These are phyloP conservation scores for Pholiota microspora DNA, from an alignment of 768 basidiomycete species.

Conservation along the genomic window DNA sequence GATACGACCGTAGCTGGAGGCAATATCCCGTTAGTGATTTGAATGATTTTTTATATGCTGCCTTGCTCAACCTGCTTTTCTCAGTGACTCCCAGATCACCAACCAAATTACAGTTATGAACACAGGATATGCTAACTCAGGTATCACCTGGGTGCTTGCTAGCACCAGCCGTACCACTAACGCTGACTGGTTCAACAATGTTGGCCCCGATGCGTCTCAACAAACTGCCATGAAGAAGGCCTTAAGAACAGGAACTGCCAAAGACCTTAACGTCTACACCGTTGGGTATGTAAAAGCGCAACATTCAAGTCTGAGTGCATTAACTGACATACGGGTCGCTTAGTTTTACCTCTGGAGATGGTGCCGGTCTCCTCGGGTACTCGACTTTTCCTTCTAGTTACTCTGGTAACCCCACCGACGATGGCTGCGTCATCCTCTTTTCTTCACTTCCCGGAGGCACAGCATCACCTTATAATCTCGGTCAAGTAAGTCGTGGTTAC, in stretches of 20 bases:
- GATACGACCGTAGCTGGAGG: slow-evolving; percentile 34
- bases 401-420: slow-evolving; percentile 37
- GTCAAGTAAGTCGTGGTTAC: slow-evolving; percentile 34
- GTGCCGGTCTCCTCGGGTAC: slow-evolving; percentile 49
- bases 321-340: no score
- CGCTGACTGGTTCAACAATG: slow-evolving; percentile 46
- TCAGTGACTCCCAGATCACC: slow-evolving; percentile 35
- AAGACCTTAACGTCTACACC: slow-evolving; percentile 48
- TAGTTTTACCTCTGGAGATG: slow-evolving; percentile 32
- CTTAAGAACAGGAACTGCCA: slow-evolving; percentile 38
- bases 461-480: slow-evolving; percentile 39
- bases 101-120: slow-evolving; percentile 42
- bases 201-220: slow-evolving; percentile 28
- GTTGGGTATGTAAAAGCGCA: slow-evolving; percentile 35
- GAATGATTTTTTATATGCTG: not conserved
- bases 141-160: slow-evolving; percentile 27
- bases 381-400: slow-evolving; percentile 51
- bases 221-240: slow-evolving; percentile 49
- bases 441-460: slow-evolving; percentile 44
- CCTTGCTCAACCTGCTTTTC: not conserved
- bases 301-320: not conserved
- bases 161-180: slow-evolving; percentile 43
- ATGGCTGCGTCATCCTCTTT: slow-evolving; percentile 45
- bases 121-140: slow-evolving; percentile 39
- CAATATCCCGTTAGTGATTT: slow-evolving; percentile 36